phyloP scores from a whole-genome alignment of 2,329 filamentous ascomycete genomes.

The Exophiala alcalophila region DNA sequence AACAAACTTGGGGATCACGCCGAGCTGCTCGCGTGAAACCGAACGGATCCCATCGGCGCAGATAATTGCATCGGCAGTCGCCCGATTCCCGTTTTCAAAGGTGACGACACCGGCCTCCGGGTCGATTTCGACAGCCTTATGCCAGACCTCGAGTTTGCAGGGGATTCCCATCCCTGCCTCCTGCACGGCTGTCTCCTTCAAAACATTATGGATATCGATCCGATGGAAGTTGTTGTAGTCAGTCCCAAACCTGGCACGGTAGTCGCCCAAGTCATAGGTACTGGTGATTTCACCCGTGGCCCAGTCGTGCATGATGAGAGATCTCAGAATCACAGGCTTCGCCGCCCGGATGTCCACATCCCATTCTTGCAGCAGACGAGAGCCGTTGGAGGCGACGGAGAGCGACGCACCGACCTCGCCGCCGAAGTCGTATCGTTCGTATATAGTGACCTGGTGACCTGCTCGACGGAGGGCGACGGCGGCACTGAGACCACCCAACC shows the following conservation, averaged over 20 bases:
- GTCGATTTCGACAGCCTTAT: constrained; percentile 31
- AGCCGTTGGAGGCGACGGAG: constrained; percentile 35
- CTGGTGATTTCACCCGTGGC: constrained; percentile 30
- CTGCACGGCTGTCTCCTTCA: constrained; percentile 35
- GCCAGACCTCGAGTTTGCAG: constrained; percentile 27
- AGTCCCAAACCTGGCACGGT: constrained; percentile 28
- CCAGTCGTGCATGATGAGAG: constrained; percentile 36
- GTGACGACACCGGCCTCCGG: constrained; percentile 30
- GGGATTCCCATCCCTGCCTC: constrained; percentile 28
- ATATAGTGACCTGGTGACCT: constrained; percentile 35
- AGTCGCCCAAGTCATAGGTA: constrained; percentile 33
- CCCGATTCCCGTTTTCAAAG: constrained; percentile 33
- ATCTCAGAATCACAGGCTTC: constrained; percentile 32
- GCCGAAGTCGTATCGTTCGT: constrained; percentile 34
- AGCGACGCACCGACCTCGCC: constrained; percentile 36
- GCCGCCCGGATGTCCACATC: constrained; percentile 31
- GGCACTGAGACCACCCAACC: constrained; percentile 35
- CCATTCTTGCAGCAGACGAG: constrained; percentile 31
- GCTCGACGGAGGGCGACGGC: constrained; percentile 36
- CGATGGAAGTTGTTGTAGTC: constrained; percentile 37
- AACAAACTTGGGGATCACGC: constrained; percentile 35
- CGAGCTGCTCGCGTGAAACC: constrained; percentile 30
- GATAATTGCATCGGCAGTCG: constrained; percentile 38
- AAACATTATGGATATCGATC: constrained; percentile 41
- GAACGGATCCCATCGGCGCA: constrained; percentile 42